Evolutionary conservation across 2,329 filamentous ascomycete genomes (phyloP).

Genomic region (Trichoderma sp.): DNA sequence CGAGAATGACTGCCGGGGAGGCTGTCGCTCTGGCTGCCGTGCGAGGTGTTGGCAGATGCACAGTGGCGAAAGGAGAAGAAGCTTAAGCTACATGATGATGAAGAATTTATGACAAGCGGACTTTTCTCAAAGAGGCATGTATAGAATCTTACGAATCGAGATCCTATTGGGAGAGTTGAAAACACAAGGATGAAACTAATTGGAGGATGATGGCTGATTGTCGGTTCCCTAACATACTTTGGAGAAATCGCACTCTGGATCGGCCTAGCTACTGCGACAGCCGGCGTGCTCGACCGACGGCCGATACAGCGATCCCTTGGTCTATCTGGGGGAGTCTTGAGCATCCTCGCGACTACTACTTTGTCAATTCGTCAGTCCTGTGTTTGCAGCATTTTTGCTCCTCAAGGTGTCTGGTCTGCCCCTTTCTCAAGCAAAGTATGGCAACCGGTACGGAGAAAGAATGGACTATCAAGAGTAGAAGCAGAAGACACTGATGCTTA

Average conservation of each 20-base stretch:
- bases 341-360: constrained; percentile 32
- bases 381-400: constrained; percentile 62
- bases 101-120: constrained; percentile 63
- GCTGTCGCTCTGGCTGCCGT: constrained; percentile 41
- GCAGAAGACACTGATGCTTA: constrained; percentile 57
- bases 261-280: constrained; percentile 60
- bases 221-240: constrained; percentile 70
- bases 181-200: not conserved
- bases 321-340: constrained; percentile 42
- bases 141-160: not conserved
- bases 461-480: constrained; percentile 69
- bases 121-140: constrained; percentile 56
- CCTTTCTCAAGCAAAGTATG: constrained; percentile 67
- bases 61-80: constrained; percentile 62
- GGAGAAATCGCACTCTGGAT: constrained; percentile 70
- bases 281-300: constrained; percentile 53
- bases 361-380: constrained; percentile 58
- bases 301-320: constrained; percentile 59
- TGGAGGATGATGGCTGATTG: not conserved
- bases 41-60: constrained; percentile 61
- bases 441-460: constrained; percentile 60
- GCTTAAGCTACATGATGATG: constrained; percentile 61
- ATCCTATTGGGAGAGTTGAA: not conserved
- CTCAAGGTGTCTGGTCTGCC: constrained; percentile 64
- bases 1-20: constrained; percentile 51